A percentile compares a stretch with the other conserved stretches of the same genome.
These are phyloP conservation scores for Rhodamnia rubescens DNA, from an alignment of 345 rosid genomes.

Conservation along the genomic window DNA sequence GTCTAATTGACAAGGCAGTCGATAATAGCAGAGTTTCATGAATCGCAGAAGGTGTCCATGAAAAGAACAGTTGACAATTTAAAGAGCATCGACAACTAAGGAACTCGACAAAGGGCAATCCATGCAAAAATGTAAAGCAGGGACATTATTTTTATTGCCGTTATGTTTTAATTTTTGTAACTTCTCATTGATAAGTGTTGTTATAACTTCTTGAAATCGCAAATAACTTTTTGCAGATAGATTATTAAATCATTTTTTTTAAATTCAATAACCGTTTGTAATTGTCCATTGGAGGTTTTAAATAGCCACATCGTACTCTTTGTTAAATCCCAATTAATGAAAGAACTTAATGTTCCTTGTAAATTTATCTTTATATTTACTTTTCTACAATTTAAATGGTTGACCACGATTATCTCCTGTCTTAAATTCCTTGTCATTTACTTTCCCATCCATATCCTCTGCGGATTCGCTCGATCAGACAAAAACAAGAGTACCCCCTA, in stretches of 20 bases:
- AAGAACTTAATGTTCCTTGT: background rate
- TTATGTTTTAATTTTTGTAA: too few relatives aligned
- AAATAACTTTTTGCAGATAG: too few relatives aligned
- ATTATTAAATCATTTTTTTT: too few relatives aligned
- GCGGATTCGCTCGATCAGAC: background rate
- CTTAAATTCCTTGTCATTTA: background rate
- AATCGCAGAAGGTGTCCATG: too few relatives aligned
- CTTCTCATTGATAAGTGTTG: too few relatives aligned
- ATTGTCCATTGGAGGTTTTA: background rate
- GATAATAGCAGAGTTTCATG: too few relatives aligned
- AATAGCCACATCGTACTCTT: background rate
- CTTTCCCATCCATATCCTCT: background rate
- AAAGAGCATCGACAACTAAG: background rate
- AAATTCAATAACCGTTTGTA: background rate
- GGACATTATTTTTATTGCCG: too few relatives aligned
- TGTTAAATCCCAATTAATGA: background rate
- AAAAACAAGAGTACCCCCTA: too few relatives aligned
- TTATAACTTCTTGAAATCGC: background rate
- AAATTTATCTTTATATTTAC: too few relatives aligned
- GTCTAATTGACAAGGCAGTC: background rate
- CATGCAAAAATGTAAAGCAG: too few relatives aligned
- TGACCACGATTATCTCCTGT: background rate
- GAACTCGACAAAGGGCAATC: background rate
- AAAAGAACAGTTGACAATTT: background rate
- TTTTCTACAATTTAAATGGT: too few relatives aligned